A percentile compares a stretch with the other conserved stretches of the same genome.
These are phyloP conservation scores for Sordariomycetes sp. DNA, from an alignment of 2,329 filamentous ascomycete species.

Conservation along the genomic window DNA sequence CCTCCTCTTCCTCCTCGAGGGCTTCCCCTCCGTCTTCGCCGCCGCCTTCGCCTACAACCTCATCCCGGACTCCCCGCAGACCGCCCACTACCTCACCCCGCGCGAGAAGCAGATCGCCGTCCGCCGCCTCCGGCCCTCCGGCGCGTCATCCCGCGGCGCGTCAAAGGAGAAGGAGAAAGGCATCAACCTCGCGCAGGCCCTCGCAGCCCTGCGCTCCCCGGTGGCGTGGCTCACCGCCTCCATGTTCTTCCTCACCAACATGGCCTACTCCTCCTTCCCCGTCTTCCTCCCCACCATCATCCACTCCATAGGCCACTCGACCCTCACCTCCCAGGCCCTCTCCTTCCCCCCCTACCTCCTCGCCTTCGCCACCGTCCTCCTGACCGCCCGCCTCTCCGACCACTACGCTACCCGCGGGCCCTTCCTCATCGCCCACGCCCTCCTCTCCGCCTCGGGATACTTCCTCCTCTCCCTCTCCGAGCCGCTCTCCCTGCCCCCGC, in stretches of 20 bases:
- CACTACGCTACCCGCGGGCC: conserved; percentile 47
- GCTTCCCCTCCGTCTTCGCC: conserved; percentile 70
- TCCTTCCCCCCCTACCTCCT: conserved; percentile 72
- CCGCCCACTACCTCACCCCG: conserved; percentile 50
- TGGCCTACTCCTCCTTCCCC: conserved; percentile 78
- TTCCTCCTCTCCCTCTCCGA: conserved; percentile 49
- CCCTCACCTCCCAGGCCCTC: conserved; percentile 62
- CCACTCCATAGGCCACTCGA: conserved; percentile 61
- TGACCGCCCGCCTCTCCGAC: conserved; percentile 66
- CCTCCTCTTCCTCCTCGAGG: conserved; percentile 75
- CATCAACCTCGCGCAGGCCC: conserved; percentile 45
- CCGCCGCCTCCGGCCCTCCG: conserved; percentile 2
- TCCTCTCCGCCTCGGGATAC: conserved; percentile 53
- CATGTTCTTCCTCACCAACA: conserved; percentile 83
- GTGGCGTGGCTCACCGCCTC: conserved; percentile 64
- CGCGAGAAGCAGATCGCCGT: conserved; percentile 58
- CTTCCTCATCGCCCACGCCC: conserved; percentile 59
- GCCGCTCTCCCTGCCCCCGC: conserved; percentile 28
- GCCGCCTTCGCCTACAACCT: conserved; percentile 63
- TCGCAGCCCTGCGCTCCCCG: conserved; percentile 51
- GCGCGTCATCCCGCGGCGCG: conserved; percentile 6
- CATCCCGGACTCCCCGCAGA: conserved; percentile 66
- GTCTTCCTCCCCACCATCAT: conserved; percentile 81
- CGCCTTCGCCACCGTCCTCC: conserved; percentile 61
- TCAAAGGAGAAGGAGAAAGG: conserved; percentile 10